Evolutionary conservation across 495 filamentous ascomycete genomes (phyloP).

Genomic region (Neurospora cerealis): DNA sequence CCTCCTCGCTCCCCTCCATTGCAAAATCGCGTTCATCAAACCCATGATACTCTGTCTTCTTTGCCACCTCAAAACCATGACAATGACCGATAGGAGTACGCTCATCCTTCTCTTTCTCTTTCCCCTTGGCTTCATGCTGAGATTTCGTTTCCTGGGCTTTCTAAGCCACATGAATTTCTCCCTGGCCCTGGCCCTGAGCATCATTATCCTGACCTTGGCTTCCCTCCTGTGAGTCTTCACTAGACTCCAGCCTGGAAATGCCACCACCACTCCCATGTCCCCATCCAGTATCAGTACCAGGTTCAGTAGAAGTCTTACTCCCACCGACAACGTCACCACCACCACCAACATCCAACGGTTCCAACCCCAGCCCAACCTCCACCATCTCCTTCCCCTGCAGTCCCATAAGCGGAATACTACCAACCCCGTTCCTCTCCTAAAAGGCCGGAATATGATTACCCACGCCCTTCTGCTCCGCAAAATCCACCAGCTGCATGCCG

Average conservation of each 20-base stretch:
- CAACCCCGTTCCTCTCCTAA: conserved; percentile 21
- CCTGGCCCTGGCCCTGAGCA: neutral
- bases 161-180: neutral
- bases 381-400: neutral
- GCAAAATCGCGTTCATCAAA: neutral
- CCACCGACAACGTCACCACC: neutral
- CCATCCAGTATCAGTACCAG: no score
- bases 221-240: neutral
- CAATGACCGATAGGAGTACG: neutral
- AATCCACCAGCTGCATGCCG: conserved; percentile 60
- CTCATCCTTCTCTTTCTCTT: neutral
- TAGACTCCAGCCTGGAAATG: neutral
- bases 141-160: neutral
- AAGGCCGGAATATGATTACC: conserved; percentile 67
- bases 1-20: neutral
- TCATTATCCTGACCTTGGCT: neutral
- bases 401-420: neutral
- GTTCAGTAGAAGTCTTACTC: neutral
- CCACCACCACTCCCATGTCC: neutral
- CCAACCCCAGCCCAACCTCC: neutral
- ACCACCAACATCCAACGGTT: neutral
- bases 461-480: conserved; percentile 62
- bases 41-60: neutral
- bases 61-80: neutral
- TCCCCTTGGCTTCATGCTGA: neutral